Evolutionary conservation across 1,139 yeast genomes (phyloP).

Genomic region (Diutina siamensis): DNA sequence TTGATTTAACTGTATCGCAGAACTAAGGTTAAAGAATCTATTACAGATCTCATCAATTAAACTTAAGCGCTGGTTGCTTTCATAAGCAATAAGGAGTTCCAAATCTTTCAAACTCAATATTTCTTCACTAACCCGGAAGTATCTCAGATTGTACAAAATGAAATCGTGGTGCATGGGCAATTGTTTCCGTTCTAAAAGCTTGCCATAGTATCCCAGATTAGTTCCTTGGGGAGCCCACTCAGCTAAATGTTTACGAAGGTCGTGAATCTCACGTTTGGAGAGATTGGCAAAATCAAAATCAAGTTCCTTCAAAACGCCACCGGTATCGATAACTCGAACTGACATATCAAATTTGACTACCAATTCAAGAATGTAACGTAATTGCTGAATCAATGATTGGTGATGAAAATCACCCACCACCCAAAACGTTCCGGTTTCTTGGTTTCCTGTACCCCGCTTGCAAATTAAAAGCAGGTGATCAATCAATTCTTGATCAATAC

Average conservation of each 20-base stretch:
- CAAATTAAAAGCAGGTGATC: not conserved
- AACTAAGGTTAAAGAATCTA: constrained; percentile 18
- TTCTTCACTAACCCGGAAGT: constrained; percentile 19
- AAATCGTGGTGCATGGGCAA: constrained; percentile 26
- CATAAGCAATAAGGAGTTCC: constrained; percentile 22
- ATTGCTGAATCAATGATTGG: constrained; percentile 25
- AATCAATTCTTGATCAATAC: constrained; percentile 20
- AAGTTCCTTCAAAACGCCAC: constrained; percentile 8
- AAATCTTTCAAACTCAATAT: constrained; percentile 16
- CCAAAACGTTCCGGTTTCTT: constrained; percentile 31
- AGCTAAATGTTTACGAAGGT: not conserved
- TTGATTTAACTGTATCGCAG: constrained; percentile 14
- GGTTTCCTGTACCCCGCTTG: constrained; percentile 1
- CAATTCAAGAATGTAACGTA: constrained; percentile 21
- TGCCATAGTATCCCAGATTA: constrained; percentile 7
- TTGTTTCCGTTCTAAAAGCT: constrained; percentile 15
- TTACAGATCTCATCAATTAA: constrained; percentile 19
- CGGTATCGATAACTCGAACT: constrained; percentile 22
- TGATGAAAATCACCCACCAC: constrained; percentile 44
- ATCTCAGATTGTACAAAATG: constrained; percentile 31
- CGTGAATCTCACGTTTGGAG: constrained; percentile 12
- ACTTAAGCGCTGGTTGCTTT: constrained; percentile 22
- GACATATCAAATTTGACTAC: constrained; percentile 18
- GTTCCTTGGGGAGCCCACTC: not conserved
- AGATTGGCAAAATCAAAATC: constrained; percentile 10